phyloP scores from a whole-genome alignment of 371 early-diverging fungal genomes.

The Syncephalis plumigaleata region DNA sequence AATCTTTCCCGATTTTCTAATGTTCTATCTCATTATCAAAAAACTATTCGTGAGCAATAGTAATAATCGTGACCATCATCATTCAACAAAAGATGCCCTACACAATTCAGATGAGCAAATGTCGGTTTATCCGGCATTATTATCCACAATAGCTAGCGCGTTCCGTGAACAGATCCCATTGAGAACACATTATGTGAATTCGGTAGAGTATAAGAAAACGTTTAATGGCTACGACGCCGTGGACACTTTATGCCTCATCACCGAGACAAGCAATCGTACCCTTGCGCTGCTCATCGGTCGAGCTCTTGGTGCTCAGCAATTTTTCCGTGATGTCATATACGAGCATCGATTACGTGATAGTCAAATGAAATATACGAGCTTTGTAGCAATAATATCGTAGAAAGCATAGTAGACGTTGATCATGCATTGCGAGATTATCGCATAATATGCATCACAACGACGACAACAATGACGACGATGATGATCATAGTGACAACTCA shows the following conservation, averaged over 20 bases:
- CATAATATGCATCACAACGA: conserved; percentile 3
- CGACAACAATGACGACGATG: conserved; percentile 7
- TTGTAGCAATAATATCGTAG: conserved; percentile 12
- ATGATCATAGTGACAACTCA: background rate
- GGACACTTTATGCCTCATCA: conserved; percentile 51
- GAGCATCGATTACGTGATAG: conserved; percentile 65
- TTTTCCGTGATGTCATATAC: conserved; percentile 80
- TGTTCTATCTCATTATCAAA: no score
- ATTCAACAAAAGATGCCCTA: no score
- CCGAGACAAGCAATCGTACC: conserved; percentile 69
- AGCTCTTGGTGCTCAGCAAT: conserved; percentile 66
- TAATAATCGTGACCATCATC: no score
- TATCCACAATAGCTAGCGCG: conserved; percentile 56
- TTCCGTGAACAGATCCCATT: conserved; percentile 33
- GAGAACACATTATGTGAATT: conserved; percentile 46
- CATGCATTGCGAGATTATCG: background rate
- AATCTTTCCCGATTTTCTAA: no score
- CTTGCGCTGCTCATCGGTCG: conserved; percentile 67
- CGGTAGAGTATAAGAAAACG: conserved; percentile 57
- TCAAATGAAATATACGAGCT: conserved; percentile 61
- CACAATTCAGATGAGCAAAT: no score
- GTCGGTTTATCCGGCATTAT: conserved; percentile 69
- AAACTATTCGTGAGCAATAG: no score
- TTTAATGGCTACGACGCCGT: conserved; percentile 76
- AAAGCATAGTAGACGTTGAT: conserved; percentile 1